Base-by-base conservation (phyloP, 495 filamentous ascomycete genomes). In the Thermothielavioides terrestris region DNA sequence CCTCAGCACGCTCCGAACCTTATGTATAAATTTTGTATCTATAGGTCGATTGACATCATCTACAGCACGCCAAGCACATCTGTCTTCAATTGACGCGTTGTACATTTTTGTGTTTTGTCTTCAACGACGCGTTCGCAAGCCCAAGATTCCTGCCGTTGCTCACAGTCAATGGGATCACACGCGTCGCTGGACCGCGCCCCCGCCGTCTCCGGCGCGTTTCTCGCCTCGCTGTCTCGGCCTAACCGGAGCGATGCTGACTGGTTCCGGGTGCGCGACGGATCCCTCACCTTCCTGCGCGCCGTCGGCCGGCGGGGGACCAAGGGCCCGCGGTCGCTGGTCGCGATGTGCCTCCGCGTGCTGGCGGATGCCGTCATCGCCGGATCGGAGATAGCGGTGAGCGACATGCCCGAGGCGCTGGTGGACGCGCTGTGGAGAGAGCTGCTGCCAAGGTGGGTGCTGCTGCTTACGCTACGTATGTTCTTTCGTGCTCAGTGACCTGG, bases 261-360 rank as follows among this genome's bases (percentile, higher is more conserved):
- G 49, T 4, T 12, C 11, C 11, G 8, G 0, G 41, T 12, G 8
- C 32, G 25, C 23, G 17, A 44, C 7, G 41, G 21, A 6, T 12
- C n/a, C 25, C 26, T 43, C 23, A 0, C 2, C 0, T 45, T 44
- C 17, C 49, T 41, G 6, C 40, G 8, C 0, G 25, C 32, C 1
- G 43, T 30, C 22, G 36, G 47, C 36, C 15, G 17, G 8, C 28
- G 1, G 22, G 31, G 46, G 0, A 18, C 25, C 2, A 54, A 48
- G 21, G 60, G 63, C 11, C 46, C 44, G 1, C 55, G 59, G 7
- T 52, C 61, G 46, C 46, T 68, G 5, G 17, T 55, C 6, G 54
- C 59, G 14, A 66, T 62, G 49, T 38, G 38, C 3, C 25, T 55
- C 11, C 42, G 47, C 22, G 49, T 60, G 32, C 43, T 63, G 40